phyloP scores from a whole-genome alignment of 2,329 filamentous ascomycete genomes.

The Scedosporium aurantiacum region DNA sequence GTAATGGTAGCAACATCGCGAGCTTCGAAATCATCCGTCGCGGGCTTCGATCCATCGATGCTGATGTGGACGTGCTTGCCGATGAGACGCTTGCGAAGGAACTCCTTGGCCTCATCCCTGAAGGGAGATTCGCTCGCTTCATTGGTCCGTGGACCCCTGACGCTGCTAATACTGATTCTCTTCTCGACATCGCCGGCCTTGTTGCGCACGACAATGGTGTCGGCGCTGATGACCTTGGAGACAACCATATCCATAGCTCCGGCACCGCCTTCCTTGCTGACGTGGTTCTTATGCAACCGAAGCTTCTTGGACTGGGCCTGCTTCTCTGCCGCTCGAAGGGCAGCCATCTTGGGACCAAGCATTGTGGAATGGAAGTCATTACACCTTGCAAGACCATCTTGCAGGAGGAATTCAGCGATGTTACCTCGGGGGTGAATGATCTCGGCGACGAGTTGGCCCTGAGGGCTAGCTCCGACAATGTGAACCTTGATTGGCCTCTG shows the following conservation, averaged over 20 bases:
- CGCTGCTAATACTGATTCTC: conserved; percentile 82
- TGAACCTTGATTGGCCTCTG: conserved; percentile 77
- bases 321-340: conserved; percentile 77
- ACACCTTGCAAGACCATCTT: conserved; percentile 82
- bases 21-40: conserved; percentile 82
- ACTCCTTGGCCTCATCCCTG: conserved; percentile 90
- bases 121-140: conserved; percentile 84
- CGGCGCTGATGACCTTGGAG: conserved; percentile 74
- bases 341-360: conserved; percentile 78
- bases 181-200: conserved; percentile 74
- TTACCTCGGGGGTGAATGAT: conserved; percentile 84
- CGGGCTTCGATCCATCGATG: conserved; percentile 83
- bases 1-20: conserved; percentile 87
- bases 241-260: conserved; percentile 67
- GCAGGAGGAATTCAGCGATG: conserved; percentile 82
- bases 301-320: conserved; percentile 65
- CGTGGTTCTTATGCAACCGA: conserved; percentile 72
- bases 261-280: conserved; percentile 51
- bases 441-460: conserved; percentile 81
- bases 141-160: conserved; percentile 81
- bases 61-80: conserved; percentile 88
- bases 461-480: conserved; percentile 76
- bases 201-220: conserved; percentile 77
- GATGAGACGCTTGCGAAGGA: conserved; percentile 83
- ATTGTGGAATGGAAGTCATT: conserved; percentile 93